A percentile compares a stretch with the other conserved stretches of the same genome.
phyloP scores from a whole-genome alignment of 768 basidiomycete genomes.

The Cystobasidium onofrii region DNA sequence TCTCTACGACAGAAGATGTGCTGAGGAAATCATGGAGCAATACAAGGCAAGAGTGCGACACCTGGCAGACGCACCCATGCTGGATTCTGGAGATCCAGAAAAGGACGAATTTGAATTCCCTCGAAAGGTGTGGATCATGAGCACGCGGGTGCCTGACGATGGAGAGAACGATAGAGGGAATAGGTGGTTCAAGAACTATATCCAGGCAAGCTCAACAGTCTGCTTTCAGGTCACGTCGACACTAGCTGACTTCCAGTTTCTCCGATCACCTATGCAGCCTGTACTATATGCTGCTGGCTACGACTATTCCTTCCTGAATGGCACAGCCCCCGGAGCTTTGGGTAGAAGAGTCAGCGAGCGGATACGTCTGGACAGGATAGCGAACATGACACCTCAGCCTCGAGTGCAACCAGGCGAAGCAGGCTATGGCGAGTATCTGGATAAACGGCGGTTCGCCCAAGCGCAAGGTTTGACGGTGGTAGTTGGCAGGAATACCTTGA shows the following conservation, averaged over 20 bases:
- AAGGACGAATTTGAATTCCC: slow-evolving; percentile 45
- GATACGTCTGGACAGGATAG: slow-evolving; percentile 62
- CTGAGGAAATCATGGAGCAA: slow-evolving; percentile 63
- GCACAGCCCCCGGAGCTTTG: slow-evolving; percentile 77
- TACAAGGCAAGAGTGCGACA: slow-evolving; percentile 73
- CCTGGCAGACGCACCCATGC: slow-evolving; percentile 60
- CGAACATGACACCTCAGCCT: slow-evolving; percentile 25
- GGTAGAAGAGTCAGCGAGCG: slow-evolving; percentile 66
- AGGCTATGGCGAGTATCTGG: slow-evolving; percentile 52
- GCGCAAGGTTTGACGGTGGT: slow-evolving; percentile 77
- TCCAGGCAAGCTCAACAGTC: slow-evolving; percentile 60
- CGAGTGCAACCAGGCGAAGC: slow-evolving; percentile 48
- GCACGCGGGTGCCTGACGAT: slow-evolving; percentile 86
- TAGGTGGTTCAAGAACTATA: slow-evolving; percentile 88
- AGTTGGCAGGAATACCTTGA: slow-evolving; percentile 79
- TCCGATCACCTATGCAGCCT: slow-evolving; percentile 54
- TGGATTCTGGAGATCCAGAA: slow-evolving; percentile 56
- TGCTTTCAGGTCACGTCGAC: background rate
- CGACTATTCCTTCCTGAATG: slow-evolving; percentile 76
- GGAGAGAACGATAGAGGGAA: slow-evolving; percentile 77
- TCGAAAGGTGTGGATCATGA: slow-evolving; percentile 69
- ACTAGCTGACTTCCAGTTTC: slow-evolving; percentile 7
- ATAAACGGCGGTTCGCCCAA: slow-evolving; percentile 51
- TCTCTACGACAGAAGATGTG: slow-evolving; percentile 76
- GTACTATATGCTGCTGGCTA: slow-evolving; percentile 86